phyloP scores from a whole-genome alignment of 2,329 filamentous ascomycete species.

The Trichoderma oligosporum region DNA sequence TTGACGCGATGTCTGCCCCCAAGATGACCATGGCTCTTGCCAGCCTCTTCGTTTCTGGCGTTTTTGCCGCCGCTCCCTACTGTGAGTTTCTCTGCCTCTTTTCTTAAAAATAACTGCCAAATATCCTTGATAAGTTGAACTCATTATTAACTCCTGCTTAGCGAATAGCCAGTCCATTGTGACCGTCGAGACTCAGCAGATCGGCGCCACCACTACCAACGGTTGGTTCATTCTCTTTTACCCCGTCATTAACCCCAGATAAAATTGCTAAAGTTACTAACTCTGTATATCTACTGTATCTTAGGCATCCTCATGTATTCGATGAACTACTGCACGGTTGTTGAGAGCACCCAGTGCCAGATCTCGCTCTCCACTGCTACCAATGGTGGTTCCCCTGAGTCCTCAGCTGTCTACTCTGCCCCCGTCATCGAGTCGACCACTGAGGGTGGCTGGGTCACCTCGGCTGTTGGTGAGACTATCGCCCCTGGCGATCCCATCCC shows the following conservation, averaged over 20 bases:
- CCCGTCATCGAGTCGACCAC: not conserved
- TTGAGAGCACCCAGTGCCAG: constrained; percentile 35
- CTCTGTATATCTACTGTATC: not conserved
- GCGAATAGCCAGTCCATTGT: constrained; percentile 31
- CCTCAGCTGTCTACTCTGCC: constrained; percentile 7
- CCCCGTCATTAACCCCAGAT: too few relatives aligned
- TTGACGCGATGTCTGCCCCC: constrained; percentile 28
- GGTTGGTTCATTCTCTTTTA: constrained; percentile 33
- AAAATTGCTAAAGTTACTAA: not conserved
- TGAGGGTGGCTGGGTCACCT: not conserved
- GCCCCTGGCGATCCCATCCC: not conserved
- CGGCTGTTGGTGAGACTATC: constrained; percentile 4
- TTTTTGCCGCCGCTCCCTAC: not conserved
- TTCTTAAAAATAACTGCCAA: not conserved
- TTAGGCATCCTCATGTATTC: constrained; percentile 34
- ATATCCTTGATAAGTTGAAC: not conserved
- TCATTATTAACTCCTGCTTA: constrained; percentile 19
- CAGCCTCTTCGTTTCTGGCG: constrained; percentile 24
- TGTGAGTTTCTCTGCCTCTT: constrained; percentile 2
- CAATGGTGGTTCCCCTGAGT: constrained; percentile 20
- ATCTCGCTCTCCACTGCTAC: constrained; percentile 29
- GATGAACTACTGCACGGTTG: constrained; percentile 37
- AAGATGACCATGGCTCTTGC: constrained; percentile 30
- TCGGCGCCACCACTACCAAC: constrained; percentile 32
- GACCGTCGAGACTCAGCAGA: constrained; percentile 30